Evolutionary conservation across 1,284 basidiomycete genomes (phyloP), one percentile per base, ranked within the genome.

Genomic region (Porogramme epimiltina): DNA sequence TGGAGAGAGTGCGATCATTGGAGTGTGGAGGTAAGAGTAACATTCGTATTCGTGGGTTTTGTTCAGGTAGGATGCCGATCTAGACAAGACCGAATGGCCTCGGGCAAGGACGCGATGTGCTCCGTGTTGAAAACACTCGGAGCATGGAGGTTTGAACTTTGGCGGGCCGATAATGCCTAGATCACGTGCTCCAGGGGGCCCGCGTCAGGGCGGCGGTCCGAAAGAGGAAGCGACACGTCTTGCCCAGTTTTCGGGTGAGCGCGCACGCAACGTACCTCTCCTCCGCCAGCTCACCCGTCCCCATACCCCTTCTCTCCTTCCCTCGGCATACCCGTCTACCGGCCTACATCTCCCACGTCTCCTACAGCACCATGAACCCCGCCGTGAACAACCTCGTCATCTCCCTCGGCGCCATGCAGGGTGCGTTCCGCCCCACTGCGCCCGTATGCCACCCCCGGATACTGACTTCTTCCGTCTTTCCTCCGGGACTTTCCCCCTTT

Each of bases 371-470:
- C 38, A 74, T 76, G 70, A 75, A 70, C 64, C 63, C 73, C 9
- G 70, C 73, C 40, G 66, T 80, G 47, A 71, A 75, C 59, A 94
- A 91, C 73, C 79, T 97, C 59, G 79, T 89, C 63, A 81, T 96
- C 65, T 94, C 92, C 49, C 86, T 97, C 62, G 91, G 85, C 51
- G 91, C 87, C 57, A 96, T 96, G 93, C 93, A 95, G 72, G 64
- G 91, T 90, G 51, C 63, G 91, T 90, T 16, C n/a, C 23, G 8
- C 42, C 43, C 31, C 23, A 8, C 18, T 39, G 23, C 8, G 34
- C 39, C 25, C 41, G 48, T 36, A 46, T 40, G 36, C 33, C 50
- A n/a, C n/a, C n/a, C 28, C n/a, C 45, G 22, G 13, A 18, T 47
- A 44, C 54, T 56, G 34, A 56, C 47, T 43, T 68, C 16, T 37